A percentile compares a stretch with the other conserved stretches of the same genome.
Evolutionary conservation across 495 filamentous ascomycete species (phyloP).

Genomic region (Venustampulla echinocandica): DNA sequence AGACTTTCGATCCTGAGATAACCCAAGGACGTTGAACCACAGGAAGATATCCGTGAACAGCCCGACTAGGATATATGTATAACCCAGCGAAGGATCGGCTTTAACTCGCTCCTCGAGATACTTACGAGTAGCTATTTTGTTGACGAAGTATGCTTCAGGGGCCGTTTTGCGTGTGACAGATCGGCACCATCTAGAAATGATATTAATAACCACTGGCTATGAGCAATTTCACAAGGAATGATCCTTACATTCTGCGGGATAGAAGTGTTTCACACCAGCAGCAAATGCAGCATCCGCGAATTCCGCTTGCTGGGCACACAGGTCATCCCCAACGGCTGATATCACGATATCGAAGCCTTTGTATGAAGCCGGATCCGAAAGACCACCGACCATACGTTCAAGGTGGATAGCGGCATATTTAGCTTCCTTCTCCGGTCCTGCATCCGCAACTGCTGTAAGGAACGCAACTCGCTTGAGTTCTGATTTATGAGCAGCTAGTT

Average conservation of each 20-base stretch:
- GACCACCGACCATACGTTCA: not conserved
- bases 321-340: not conserved
- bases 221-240: not conserved
- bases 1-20: not conserved
- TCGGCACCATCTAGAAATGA: not conserved
- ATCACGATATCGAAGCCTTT: not conserved
- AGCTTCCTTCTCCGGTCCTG: not conserved
- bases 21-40: not conserved
- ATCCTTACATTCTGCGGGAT: not conserved
- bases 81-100: not conserved
- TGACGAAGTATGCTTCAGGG: not conserved
- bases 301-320: not conserved
- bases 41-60: not conserved
- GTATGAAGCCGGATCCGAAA: not conserved
- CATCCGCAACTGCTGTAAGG: not conserved
- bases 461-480: not conserved
- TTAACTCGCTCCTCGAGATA: not conserved
- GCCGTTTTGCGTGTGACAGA: not conserved
- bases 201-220: no score
- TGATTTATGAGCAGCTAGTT: not conserved
- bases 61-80: constrained; percentile 1
- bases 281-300: not conserved
- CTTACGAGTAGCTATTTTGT: not conserved
- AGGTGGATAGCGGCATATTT: not conserved
- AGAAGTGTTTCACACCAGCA: not conserved